These are phyloP conservation scores for Psidium guajava DNA, from an alignment of 345 rosid species.

Conservation along the genomic window DNA sequence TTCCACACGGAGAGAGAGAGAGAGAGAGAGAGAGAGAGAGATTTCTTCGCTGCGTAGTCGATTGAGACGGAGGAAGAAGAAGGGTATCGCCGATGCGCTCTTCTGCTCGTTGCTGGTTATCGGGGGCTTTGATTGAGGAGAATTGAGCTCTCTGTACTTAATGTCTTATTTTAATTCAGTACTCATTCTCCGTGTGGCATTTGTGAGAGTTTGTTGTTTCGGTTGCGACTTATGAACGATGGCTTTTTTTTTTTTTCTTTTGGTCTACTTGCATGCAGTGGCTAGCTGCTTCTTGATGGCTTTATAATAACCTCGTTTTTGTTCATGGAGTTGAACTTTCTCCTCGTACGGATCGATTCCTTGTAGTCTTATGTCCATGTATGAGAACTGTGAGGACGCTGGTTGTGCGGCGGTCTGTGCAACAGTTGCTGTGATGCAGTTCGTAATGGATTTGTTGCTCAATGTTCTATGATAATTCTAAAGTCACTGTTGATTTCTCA, in stretches of 20 bases:
- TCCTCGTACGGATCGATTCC: not conserved
- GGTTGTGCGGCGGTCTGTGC: not conserved
- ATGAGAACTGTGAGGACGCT: not conserved
- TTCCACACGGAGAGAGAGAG: not conserved
- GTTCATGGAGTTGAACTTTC: not conserved
- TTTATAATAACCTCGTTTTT: not conserved
- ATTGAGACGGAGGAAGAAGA: not conserved
- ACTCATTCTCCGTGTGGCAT: not conserved
- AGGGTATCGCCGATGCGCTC: not conserved
- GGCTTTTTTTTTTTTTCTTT: not conserved
- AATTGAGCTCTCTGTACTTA: not conserved
- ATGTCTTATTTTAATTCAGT: not conserved
- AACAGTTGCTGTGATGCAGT: not conserved
- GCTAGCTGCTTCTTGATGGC: not conserved
- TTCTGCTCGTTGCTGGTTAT: not conserved
- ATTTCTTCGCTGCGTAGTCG: not conserved
- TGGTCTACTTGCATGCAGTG: not conserved
- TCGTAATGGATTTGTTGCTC: not conserved
- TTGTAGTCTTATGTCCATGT: not conserved
- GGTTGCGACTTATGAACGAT: not conserved
- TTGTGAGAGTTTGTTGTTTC: not conserved
- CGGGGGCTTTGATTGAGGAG: not conserved
- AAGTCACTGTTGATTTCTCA: not conserved
- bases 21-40: not conserved
- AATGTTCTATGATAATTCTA: not conserved